Percentiles rank a stretch among this genome's conserved stretches.
Conservation (phyloP, 306 rosid genomes). For the Arachis stenosperma region DNA sequence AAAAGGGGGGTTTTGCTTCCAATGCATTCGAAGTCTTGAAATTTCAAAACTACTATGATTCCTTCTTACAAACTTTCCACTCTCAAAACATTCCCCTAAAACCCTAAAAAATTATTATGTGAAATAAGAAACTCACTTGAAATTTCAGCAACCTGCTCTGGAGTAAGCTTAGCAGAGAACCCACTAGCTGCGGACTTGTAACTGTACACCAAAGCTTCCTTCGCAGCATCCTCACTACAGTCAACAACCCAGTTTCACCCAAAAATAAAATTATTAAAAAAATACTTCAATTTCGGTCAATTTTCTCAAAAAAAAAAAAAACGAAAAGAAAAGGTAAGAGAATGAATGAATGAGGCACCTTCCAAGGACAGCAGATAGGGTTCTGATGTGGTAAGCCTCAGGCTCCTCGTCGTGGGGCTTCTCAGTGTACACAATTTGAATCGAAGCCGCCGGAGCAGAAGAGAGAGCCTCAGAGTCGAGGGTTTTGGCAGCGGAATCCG, state of each 20-base stretch:
- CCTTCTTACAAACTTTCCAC: too few relatives aligned
- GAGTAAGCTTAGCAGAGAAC: slow-evolving; percentile 88
- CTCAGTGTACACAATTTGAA: slow-evolving; percentile 88
- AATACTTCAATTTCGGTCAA: background rate
- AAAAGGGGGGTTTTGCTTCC: too few relatives aligned
- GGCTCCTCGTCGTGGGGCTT: slow-evolving; percentile 65
- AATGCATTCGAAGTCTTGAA: too few relatives aligned
- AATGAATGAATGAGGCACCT: slow-evolving; percentile 49
- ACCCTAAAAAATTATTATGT: background rate
- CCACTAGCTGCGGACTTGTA: slow-evolving; percentile 91
- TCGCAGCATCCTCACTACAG: slow-evolving; percentile 87
- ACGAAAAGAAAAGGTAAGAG: background rate
- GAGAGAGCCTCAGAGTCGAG: slow-evolving; percentile 16
- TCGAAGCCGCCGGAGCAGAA: slow-evolving; percentile 52
- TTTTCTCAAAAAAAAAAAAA: slow-evolving; percentile 25
- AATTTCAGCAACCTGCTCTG: slow-evolving; percentile 50
- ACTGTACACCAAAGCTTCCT: slow-evolving; percentile 83
- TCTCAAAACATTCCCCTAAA: too few relatives aligned
- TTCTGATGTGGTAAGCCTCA: slow-evolving; percentile 79
- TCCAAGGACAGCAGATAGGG: slow-evolving; percentile 86
- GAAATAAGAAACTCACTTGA: slow-evolving; percentile 46
- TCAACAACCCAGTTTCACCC: background rate
- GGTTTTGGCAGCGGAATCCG: slow-evolving; percentile 37
- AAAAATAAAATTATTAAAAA: background rate
- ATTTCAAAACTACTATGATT: too few relatives aligned